A percentile compares a stretch with the other conserved stretches of the same genome.
Conservation (phyloP, 2,329 filamentous ascomycete species). For the Ophiostoma sp. region DNA sequence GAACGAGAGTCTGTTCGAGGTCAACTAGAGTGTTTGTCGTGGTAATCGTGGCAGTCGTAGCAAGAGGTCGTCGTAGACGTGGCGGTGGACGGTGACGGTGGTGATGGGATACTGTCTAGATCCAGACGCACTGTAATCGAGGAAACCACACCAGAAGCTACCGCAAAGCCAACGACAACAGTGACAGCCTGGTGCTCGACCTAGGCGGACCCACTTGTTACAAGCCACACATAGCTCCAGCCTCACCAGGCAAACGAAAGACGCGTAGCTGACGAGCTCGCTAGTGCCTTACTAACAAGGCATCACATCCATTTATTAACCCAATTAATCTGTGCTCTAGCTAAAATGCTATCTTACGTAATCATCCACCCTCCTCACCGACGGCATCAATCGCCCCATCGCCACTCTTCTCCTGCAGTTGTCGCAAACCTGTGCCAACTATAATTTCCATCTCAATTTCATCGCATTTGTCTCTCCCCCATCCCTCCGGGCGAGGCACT, state of each 20-base stretch:
- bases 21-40: neutral
- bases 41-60: neutral
- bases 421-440: neutral
- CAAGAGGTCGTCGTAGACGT: neutral
- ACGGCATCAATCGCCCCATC: neutral
- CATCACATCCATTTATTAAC: neutral
- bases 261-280: slow-evolving; percentile 24
- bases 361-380: neutral
- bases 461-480: neutral
- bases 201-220: neutral
- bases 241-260: slow-evolving; percentile 37
- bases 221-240: slow-evolving; percentile 33
- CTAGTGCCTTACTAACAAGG: slow-evolving; percentile 4
- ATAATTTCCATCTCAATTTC: neutral
- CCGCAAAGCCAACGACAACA: slow-evolving; percentile 17
- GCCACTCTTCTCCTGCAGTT: neutral
- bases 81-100: neutral
- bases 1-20: neutral
- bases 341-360: neutral
- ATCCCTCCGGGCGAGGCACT: neutral
- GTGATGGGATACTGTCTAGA: neutral
- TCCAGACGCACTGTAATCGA: neutral
- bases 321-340: neutral
- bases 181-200: slow-evolving; percentile 18
- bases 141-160: neutral